These are phyloP conservation scores for Vitis hybrid DNA, from an alignment of 177 flowering plant species.

Conservation along the genomic window DNA sequence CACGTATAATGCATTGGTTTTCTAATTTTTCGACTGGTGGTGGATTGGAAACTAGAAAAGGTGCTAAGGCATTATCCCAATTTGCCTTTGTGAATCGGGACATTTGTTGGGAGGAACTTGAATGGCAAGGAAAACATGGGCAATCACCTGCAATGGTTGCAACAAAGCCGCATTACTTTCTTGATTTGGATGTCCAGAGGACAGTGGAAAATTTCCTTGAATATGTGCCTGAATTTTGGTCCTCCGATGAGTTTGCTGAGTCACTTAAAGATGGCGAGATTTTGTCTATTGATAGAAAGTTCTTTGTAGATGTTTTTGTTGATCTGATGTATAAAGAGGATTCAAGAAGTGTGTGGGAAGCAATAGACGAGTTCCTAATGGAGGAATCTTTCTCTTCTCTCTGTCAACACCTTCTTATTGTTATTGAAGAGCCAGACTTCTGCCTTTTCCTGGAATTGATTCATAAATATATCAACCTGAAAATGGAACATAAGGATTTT, in stretches of 20 bases:
- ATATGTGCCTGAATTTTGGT: slow-evolving; percentile 94
- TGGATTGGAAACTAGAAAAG: slow-evolving; percentile 63
- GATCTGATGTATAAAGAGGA: slow-evolving; percentile 75
- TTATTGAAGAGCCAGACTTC: slow-evolving; percentile 67
- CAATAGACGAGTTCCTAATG: slow-evolving; percentile 52
- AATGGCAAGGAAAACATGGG: slow-evolving; percentile 97
- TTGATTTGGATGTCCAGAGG: slow-evolving; percentile 75
- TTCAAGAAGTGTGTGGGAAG: slow-evolving; percentile 65
- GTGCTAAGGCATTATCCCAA: slow-evolving; percentile 82
- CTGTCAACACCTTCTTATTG: slow-evolving; percentile 71
- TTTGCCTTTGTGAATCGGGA: slow-evolving; percentile 90
- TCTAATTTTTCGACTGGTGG: slow-evolving; percentile 47
- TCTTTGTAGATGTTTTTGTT: slow-evolving; percentile 62
- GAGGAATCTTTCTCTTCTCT: slow-evolving; percentile 69
- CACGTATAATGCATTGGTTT: slow-evolving; percentile 79
- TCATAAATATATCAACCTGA: slow-evolving; percentile 31
- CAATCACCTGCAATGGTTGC: slow-evolving; percentile 98
- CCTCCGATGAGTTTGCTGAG: slow-evolving; percentile 80
- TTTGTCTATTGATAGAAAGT: slow-evolving; percentile 53
- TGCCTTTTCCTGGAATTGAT: slow-evolving; percentile 42
- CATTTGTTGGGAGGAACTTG: slow-evolving; percentile 97
- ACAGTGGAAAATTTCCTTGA: slow-evolving; percentile 90
- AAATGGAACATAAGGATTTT: slow-evolving; percentile 21
- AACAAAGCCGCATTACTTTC: slow-evolving; percentile 96
- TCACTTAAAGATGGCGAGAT: slow-evolving; percentile 85